These are phyloP conservation scores for Boletus huronensis DNA, from an alignment of 768 basidiomycete genomes.

Conservation along the genomic window DNA sequence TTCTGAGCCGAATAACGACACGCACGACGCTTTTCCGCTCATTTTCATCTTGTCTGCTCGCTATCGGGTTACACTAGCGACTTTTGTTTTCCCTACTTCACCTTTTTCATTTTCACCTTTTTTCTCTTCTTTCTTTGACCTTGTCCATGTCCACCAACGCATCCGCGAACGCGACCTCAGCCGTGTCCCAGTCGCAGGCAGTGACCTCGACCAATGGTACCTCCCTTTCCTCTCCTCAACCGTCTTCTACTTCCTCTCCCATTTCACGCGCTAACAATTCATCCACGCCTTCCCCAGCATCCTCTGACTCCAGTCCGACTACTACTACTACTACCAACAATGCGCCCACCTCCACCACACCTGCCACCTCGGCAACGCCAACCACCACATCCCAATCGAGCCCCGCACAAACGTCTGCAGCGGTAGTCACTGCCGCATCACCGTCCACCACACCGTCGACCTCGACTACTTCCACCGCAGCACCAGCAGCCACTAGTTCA, in stretches of 20 bases:
- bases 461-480: neutral
- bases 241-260: neutral
- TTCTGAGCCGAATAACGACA: neutral
- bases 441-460: neutral
- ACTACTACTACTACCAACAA: neutral
- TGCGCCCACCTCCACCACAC: neutral
- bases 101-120: neutral
- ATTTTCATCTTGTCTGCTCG: neutral
- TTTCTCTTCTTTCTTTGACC: neutral
- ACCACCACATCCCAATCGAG: neutral
- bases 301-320: neutral
- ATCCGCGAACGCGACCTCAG: neutral
- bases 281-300: slow-evolving; percentile 5
- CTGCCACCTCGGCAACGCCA: slow-evolving; percentile 5
- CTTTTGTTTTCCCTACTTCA: neutral
- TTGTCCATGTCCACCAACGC: slow-evolving; percentile 20
- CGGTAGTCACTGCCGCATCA: neutral
- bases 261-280: slow-evolving; percentile 14
- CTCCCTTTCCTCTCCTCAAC: slow-evolving; percentile 13
- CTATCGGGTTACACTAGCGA: neutral
- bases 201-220: slow-evolving; percentile 16
- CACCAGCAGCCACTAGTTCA: neutral
- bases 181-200: neutral
- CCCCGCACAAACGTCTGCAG: neutral
- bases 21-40: neutral